Base-by-base conservation (phyloP, 2,329 filamentous ascomycete genomes). In the Fusarium sublunatum region DNA sequence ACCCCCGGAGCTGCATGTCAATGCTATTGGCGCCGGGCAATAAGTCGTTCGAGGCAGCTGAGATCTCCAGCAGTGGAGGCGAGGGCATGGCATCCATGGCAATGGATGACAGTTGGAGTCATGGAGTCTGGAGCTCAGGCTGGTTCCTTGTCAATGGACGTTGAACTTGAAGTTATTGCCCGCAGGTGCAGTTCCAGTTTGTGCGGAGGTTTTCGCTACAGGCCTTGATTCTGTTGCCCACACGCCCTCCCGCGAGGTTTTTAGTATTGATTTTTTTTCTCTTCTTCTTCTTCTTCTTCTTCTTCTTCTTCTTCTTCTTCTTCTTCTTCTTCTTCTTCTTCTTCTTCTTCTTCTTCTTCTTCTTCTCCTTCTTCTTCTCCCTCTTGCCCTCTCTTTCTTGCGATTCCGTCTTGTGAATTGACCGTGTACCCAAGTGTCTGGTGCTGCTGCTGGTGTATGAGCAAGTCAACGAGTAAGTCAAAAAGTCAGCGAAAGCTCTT, bases 11-110 rank as follows among this genome's bases (percentile, higher is more conserved):
- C 68, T 70, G 51, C 53, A 56, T 43, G 44, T 54, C 39, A 52
- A 58, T 64, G 42, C 55, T 51, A 71, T 71, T 71, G 68, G 68
- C n/a, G 50, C 56, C 48, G 32, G 60, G 50, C 56, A 61, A 59
- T 61, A 64, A 67, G 67, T 71, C 69, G 58, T 71, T 71, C 67
- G 65, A 71, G 65, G 69, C 59, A 70, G 61, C 61, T 65, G 61
- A 65, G 67, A 70, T 68, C 68, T 56, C 61, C 36, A 55, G 47
- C 44, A 64, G 61, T 66, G 58, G 62, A 66, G 62, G 63, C 54
- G 58, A 63, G 59, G 58, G 38, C n/a, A 49, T 44, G 39, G 55
- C 56, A 60, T 60, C 25, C 25, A 34, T 41, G 45, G 26, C 41
- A 36, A 47, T 42, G 15, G 28, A 57, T 64, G 46, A 44, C 36